phyloP scores from a whole-genome alignment of 1,284 basidiomycete species.

The Trametes versicolor region DNA sequence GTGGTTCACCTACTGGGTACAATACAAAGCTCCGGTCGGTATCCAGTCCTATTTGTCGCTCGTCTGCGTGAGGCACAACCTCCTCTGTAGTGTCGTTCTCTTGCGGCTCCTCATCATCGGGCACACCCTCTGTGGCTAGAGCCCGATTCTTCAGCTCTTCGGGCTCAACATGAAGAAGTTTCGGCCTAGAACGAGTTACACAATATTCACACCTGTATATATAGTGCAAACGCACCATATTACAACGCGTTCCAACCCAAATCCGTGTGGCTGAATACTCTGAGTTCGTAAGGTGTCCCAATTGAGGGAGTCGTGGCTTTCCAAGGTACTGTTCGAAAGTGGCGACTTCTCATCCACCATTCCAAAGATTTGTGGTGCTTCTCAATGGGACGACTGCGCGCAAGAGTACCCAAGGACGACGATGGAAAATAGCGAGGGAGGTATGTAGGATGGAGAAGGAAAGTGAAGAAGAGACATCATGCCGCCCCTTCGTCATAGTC shows the following conservation, averaged over 20 bases:
- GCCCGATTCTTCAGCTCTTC: neutral
- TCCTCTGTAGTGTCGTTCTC: constrained; percentile 2
- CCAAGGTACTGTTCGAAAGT: neutral
- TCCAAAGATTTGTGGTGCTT: neutral
- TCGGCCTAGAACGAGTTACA: constrained; percentile 51
- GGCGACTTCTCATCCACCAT: constrained; percentile 1
- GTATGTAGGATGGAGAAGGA: neutral
- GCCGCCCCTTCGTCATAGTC: neutral
- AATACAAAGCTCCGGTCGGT: constrained; percentile 91
- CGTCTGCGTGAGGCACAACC: constrained; percentile 71
- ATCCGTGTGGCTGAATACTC: constrained; percentile 70
- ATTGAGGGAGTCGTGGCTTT: constrained; percentile 40
- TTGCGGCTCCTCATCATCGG: neutral
- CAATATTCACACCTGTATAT: neutral
- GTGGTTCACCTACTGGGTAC: constrained; percentile 81
- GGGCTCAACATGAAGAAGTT: constrained; percentile 51
- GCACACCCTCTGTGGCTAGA: constrained; percentile 14
- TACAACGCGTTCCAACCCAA: constrained; percentile 60
- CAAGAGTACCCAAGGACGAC: neutral
- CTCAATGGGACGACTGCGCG: neutral
- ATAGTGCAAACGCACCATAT: constrained; percentile 62
- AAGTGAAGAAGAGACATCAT: neutral
- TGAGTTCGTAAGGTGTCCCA: constrained; percentile 60
- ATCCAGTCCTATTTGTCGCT: constrained; percentile 86
- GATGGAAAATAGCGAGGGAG: neutral